A percentile compares a stretch with the other conserved stretches of the same genome.
Evolutionary conservation across 2,329 filamentous ascomycete genomes (phyloP).

Genomic region (Ilyonectria robusta): DNA sequence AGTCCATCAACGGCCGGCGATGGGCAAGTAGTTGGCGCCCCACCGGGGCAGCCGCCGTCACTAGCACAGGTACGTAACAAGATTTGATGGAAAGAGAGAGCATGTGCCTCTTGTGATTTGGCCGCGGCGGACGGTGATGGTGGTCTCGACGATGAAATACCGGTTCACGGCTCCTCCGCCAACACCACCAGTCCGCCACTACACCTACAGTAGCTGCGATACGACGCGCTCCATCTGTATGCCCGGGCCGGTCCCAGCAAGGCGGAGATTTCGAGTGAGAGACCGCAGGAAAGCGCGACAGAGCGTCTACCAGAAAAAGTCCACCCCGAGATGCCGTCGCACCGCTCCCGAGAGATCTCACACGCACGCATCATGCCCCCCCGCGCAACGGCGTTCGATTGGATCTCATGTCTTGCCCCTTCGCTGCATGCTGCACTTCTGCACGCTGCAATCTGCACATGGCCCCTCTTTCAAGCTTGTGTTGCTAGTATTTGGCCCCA

Average conservation of each 20-base stretch:
- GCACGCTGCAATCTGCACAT: constrained; percentile 27
- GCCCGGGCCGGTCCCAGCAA: constrained; percentile 46
- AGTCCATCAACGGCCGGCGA: constrained; percentile 29
- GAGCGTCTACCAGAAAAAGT: constrained; percentile 16
- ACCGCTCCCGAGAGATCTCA: constrained; percentile 30
- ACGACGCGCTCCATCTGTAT: constrained; percentile 36
- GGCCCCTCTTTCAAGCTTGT: constrained; percentile 18
- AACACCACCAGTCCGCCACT: constrained; percentile 1
- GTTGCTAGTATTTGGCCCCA: constrained; percentile 11
- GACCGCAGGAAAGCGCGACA: constrained; percentile 14
- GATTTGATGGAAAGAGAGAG: constrained; percentile 2
- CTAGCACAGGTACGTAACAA: constrained; percentile 42
- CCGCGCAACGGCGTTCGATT: constrained; percentile 39
- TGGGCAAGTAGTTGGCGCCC: constrained; percentile 38
- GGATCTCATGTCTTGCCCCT: constrained; percentile 34
- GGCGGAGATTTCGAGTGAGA: constrained; percentile 27
- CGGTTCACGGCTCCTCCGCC: constrained; percentile 17
- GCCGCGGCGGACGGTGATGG: constrained; percentile 3
- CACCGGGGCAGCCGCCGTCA: constrained; percentile 17
- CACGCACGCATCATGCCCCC: constrained; percentile 15
- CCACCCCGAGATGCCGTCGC: constrained; percentile 21
- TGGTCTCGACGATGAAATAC: constrained; percentile 12
- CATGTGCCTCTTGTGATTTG: neutral
- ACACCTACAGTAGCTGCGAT: constrained; percentile 19
- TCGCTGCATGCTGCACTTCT: constrained; percentile 22